Evolutionary conservation across 2,329 filamentous ascomycete species (phyloP).

Genomic region (Cordyceps cicadae): DNA sequence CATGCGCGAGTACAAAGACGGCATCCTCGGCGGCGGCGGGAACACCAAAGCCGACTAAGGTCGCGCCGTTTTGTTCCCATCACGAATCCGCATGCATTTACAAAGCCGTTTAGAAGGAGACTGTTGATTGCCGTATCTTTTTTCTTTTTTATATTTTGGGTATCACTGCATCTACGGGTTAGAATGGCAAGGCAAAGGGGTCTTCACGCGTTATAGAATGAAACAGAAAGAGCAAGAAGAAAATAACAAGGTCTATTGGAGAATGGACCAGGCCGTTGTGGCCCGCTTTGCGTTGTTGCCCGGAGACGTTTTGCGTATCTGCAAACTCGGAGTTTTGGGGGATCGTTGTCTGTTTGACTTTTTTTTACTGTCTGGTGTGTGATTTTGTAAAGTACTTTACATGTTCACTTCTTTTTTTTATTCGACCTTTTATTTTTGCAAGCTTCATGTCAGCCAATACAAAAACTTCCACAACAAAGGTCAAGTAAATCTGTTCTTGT

Average conservation of each 20-base stretch:
- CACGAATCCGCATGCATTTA: not conserved
- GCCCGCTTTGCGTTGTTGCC: not conserved
- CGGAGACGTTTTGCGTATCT: not conserved
- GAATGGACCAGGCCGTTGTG: not conserved
- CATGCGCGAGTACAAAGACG: conserved; percentile 52
- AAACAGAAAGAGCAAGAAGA: not conserved
- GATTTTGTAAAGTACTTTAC: conserved; percentile 4
- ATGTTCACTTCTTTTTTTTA: not conserved
- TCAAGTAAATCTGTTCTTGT: not conserved
- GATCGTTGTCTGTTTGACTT: conserved; percentile 9
- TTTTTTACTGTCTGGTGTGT: conserved; percentile 5
- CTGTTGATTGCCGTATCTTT: not conserved
- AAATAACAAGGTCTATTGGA: not conserved
- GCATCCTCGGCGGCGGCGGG: conserved; percentile 46
- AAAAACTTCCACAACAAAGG: not conserved
- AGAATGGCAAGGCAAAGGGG: not conserved
- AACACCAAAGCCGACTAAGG: conserved; percentile 44
- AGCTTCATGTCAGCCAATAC: not conserved
- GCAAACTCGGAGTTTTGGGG: conserved; percentile 6
- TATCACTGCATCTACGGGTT: conserved; percentile 2
- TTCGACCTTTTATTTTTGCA: not conserved
- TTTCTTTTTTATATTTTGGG: not conserved
- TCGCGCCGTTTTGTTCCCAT: not conserved
- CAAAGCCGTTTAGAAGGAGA: not conserved
- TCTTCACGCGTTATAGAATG: conserved; percentile 2